Base-by-base conservation (phyloP, 2,329 filamentous ascomycete species). In the Meredithiella fracta region DNA sequence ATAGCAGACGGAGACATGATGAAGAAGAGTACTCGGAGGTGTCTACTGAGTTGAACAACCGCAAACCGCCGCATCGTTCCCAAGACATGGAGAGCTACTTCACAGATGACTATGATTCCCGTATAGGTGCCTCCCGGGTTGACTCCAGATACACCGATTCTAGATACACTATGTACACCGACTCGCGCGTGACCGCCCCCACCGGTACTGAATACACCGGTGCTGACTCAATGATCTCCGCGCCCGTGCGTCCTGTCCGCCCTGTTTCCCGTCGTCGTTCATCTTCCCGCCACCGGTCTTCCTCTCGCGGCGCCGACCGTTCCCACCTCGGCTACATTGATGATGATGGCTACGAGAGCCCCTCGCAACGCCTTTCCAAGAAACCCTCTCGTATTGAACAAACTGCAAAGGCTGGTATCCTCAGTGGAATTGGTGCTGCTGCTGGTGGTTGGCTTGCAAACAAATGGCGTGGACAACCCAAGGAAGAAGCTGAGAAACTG, bases 401-500 rank as follows among this genome's bases (percentile, higher is more conserved):
- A 0, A 67, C 73, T n/a, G 75, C 73, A 22, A 79, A 83, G 61
- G 22, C 31, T 4, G 51, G 51, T 40, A 17, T 53, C 25, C 51
- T 53, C 14, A 77, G 77, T 1, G 62, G 80, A 14, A 64, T 82
- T 52, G 80, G 77, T 7, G 73, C 81, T 1, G 67, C 86, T 25
- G 83, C 83, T 1, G 70, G 84, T 34, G 85, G 83, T 7, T 85
- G 83, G 71, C 69, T 89, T 51, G 77, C 78, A 5, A 82, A 77
- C 68, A 78, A 79, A 65, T 74, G 85, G 65, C 78, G 76, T 61
- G 73, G 80, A 66, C 68, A 79, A 62, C 69, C 69, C 58, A 71
- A 69, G 54, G 75, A 75, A 59, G 75, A 73, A 52, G 73, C 73
- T 29, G 69, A 75, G 40, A 68, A 71, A 6, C 38, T 69, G 3